Evolutionary conservation across 768 basidiomycete genomes (phyloP), one percentile per base, ranked within the genome.

Genomic region (Hysterangium stoloniferum): DNA sequence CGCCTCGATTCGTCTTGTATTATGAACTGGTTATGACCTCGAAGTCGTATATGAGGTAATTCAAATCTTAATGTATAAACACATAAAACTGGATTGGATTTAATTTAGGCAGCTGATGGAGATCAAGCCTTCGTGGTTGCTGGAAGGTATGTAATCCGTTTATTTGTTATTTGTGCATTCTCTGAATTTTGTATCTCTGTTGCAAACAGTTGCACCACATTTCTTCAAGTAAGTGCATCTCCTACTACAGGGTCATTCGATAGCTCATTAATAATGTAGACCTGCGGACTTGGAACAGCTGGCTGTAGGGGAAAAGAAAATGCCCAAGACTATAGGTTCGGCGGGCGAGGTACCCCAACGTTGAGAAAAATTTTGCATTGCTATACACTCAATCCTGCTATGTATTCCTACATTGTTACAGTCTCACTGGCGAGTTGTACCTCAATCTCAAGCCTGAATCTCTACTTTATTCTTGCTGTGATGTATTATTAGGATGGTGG

Each of bases 11-110:
- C 13, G 64, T 98, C 8, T 65, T 96, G 41, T 99, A 98, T 67
- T 97, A 98, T 62, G 96, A 98, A 66, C 78, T 99, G 20, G 95
- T 99, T 20, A 86, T 95, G 78, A 99, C 96, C 6, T 85, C 85
- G 33, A 97, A 98, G 68, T 97, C 96, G 28, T 99, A 96, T 62
- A 86, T 97, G 79, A 76, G 90, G 75, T 80, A 44, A 11, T 75
- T 66, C 9, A 13, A 46, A 25, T 54, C 17, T 34, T 49, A 34
- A 55, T 22, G 27, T 46, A 9, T 13, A 19, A 27, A 27, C 1
- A 11, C 28, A 32, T 48, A 33, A 34, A 19, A 49, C 29, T 41
- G 51, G 29, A 54, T 19, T 32, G 6, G 19, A 36, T 27, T 4
- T 20, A 42, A 33, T 34, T 33, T 56, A 84, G 89, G 55, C 94